These are phyloP conservation scores for Ormosia semicastrata DNA, from an alignment of 306 rosid genomes.

Conservation along the genomic window DNA sequence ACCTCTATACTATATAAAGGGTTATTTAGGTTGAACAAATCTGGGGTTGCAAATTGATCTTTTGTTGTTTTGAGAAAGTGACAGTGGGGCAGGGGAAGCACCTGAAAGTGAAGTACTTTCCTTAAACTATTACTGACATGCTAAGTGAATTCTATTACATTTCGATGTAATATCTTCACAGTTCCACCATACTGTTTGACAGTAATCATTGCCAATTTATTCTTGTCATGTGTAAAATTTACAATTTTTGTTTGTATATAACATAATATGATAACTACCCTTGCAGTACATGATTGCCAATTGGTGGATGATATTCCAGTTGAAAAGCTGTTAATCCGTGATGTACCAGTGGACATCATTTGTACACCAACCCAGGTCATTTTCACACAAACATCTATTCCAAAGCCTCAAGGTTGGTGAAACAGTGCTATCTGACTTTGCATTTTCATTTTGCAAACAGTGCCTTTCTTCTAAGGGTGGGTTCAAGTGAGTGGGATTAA, in stretches of 20 bases:
- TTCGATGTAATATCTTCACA: neutral
- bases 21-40: neutral
- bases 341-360: constrained; percentile 87
- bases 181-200: neutral
- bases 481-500: neutral
- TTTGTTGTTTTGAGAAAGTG: neutral
- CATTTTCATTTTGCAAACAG: neutral
- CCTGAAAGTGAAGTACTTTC: neutral
- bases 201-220: neutral
- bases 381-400: constrained; percentile 64
- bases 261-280: constrained; percentile 5
- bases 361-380: constrained; percentile 85
- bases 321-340: constrained; percentile 78
- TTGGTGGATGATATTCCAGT: constrained; percentile 82
- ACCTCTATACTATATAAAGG: neutral
- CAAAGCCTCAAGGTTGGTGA: constrained; percentile 84
- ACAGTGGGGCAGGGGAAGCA: neutral
- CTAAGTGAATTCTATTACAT: neutral
- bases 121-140: neutral
- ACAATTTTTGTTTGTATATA: neutral
- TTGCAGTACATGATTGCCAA: constrained; percentile 85
- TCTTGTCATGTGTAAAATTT: neutral
- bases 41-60: neutral
- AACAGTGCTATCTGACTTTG: constrained; percentile 11
- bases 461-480: constrained; percentile 5